Evolutionary conservation across 306 rosid genomes (phyloP).

Genomic region (Canavalia ensiformis): DNA sequence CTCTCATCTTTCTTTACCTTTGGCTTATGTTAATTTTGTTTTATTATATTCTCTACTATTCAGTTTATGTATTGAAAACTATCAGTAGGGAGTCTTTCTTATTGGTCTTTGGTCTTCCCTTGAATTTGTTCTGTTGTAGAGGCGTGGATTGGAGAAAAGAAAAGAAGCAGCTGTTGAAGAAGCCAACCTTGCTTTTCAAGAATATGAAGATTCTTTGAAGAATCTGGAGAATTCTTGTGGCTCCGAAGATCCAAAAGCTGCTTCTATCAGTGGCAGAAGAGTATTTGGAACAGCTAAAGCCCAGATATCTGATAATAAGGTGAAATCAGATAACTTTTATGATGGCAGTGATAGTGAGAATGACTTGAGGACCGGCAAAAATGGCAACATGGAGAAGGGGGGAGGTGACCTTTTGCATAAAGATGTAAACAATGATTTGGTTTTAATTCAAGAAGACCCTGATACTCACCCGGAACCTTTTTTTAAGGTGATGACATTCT

Average conservation of each 20-base stretch:
- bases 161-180: conserved; percentile 81
- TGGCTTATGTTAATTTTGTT: conserved; percentile 1
- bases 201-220: conserved; percentile 69
- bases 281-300: conserved; percentile 72
- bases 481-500: conserved; percentile 67
- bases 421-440: conserved; percentile 49
- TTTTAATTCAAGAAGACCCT: conserved; percentile 53
- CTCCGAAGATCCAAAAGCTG: conserved; percentile 56
- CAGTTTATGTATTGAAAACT: conserved; percentile 35
- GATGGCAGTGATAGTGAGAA: conserved; percentile 81
- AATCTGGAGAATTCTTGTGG: conserved; percentile 65
- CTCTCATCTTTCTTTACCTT: background rate
- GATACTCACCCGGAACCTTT: conserved; percentile 60
- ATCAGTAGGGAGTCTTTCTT: conserved; percentile 25
- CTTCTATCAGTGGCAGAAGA: conserved; percentile 75
- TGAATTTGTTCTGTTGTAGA: conserved; percentile 60
- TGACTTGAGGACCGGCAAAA: conserved; percentile 56
- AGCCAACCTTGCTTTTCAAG: conserved; percentile 80
- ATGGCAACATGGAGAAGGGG: conserved; percentile 40
- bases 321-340: conserved; percentile 60
- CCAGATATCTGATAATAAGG: conserved; percentile 57
- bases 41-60: background rate
- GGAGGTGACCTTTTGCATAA: conserved; percentile 49
- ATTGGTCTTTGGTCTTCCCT: conserved; percentile 26
- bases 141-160: conserved; percentile 81